Evolutionary conservation across 768 basidiomycete genomes (phyloP).

Genomic region (Scleroderma citrinum): DNA sequence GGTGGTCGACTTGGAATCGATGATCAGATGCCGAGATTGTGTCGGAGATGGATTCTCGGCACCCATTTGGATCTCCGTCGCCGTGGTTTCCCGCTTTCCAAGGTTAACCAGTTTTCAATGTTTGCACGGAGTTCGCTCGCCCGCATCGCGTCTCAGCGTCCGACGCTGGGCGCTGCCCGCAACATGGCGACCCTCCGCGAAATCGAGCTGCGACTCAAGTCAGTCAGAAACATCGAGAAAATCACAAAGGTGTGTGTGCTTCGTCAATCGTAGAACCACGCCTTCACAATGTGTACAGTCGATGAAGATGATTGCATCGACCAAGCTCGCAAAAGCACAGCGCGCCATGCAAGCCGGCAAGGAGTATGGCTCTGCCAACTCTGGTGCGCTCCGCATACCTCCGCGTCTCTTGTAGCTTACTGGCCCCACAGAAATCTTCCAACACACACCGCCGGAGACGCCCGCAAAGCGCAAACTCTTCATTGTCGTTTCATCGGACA

Average conservation of each 20-base stretch:
- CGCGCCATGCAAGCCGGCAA: slow-evolving; percentile 89
- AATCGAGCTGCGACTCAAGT: slow-evolving; percentile 94
- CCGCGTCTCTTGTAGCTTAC: slow-evolving; percentile 1
- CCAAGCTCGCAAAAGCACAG: slow-evolving; percentile 93
- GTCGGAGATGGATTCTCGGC: slow-evolving; percentile 20
- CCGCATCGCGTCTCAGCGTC: slow-evolving; percentile 37
- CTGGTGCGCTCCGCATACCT: slow-evolving; percentile 45
- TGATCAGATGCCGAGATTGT: slow-evolving; percentile 19
- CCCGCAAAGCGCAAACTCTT: slow-evolving; percentile 78
- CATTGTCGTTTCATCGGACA: slow-evolving; percentile 94
- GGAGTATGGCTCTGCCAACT: slow-evolving; percentile 87
- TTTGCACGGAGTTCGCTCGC: slow-evolving; percentile 45
- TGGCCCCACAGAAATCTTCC: slow-evolving; percentile 70
- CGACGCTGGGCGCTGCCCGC: slow-evolving; percentile 47
- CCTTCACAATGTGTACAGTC: slow-evolving; percentile 44
- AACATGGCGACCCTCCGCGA: slow-evolving; percentile 98
- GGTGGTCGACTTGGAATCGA: slow-evolving; percentile 8
- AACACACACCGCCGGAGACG: slow-evolving; percentile 64
- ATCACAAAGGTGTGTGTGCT: slow-evolving; percentile 80
- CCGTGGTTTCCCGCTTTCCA: slow-evolving; percentile 29
- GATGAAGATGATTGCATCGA: slow-evolving; percentile 99
- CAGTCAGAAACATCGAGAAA: slow-evolving; percentile 97
- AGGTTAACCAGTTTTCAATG: slow-evolving; percentile 29
- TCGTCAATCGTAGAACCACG: background rate
- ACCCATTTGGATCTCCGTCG: slow-evolving; percentile 21